phyloP scores from a whole-genome alignment of 768 basidiomycete species.

The Rhizopogon salebrosus region DNA sequence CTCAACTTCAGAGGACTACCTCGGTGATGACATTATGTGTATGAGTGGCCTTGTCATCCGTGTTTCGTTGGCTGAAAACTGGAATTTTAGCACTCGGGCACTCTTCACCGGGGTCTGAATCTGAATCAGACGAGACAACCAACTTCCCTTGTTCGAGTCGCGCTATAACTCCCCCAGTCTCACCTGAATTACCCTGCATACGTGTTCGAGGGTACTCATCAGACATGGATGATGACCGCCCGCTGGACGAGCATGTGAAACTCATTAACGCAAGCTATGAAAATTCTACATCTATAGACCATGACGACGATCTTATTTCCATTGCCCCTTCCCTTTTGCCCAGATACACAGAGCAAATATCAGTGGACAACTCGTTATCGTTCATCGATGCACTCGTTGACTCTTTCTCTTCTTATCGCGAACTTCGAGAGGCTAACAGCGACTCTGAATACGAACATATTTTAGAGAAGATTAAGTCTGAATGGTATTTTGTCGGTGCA shows the following conservation, averaged over 20 bases:
- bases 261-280: not conserved
- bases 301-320: constrained; percentile 10
- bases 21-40: not conserved
- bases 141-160: not conserved
- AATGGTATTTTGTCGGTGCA: constrained; percentile 66
- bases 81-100: not conserved
- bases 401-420: constrained; percentile 51
- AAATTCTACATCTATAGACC: not conserved
- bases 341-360: constrained; percentile 38
- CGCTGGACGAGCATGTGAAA: constrained; percentile 15
- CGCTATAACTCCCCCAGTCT: not conserved
- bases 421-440: constrained; percentile 34
- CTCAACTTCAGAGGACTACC: not conserved
- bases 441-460: constrained; percentile 51
- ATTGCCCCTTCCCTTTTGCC: constrained; percentile 35
- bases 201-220: constrained; percentile 17
- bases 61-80: not conserved
- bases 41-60: not conserved
- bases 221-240: constrained; percentile 12
- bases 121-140: not conserved
- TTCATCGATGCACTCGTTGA: constrained; percentile 37
- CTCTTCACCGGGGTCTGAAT: not conserved
- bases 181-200: constrained; percentile 6
- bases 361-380: constrained; percentile 20
- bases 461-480: constrained; percentile 42